Evolutionary conservation across 2,329 filamentous ascomycete genomes (phyloP).

Genomic region (Penicillium sp.): DNA sequence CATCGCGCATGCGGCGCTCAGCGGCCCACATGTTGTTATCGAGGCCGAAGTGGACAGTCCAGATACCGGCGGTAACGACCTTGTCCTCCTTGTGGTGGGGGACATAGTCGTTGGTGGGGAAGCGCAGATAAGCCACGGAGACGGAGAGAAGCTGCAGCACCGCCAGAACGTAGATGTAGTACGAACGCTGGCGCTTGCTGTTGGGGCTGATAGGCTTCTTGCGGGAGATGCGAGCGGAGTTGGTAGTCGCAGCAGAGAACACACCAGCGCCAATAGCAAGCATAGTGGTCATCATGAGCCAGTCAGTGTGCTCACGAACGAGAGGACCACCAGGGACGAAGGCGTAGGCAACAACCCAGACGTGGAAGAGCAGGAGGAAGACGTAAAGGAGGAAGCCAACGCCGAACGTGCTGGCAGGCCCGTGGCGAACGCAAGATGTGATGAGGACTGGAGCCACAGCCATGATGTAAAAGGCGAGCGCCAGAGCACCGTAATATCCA

Average conservation of each 20-base stretch:
- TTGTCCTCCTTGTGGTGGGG: conserved; percentile 88
- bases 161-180: conserved; percentile 72
- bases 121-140: conserved; percentile 80
- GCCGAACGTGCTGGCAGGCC: conserved; percentile 79
- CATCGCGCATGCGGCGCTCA: conserved; percentile 87
- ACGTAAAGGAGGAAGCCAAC: conserved; percentile 91
- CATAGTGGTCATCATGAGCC: conserved; percentile 90
- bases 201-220: conserved; percentile 42
- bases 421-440: conserved; percentile 72
- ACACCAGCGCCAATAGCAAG: conserved; percentile 80
- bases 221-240: conserved; percentile 50
- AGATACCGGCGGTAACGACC: conserved; percentile 90
- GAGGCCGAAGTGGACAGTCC: conserved; percentile 97
- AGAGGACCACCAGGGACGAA: conserved; percentile 94
- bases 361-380: conserved; percentile 91
- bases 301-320: conserved; percentile 91
- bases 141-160: conserved; percentile 78
- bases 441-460: conserved; percentile 76
- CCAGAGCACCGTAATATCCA: conserved; percentile 82
- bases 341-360: conserved; percentile 97
- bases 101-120: conserved; percentile 87
- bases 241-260: conserved; percentile 64
- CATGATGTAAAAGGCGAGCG: conserved; percentile 77
- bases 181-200: conserved; percentile 59
- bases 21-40: conserved; percentile 99